A percentile compares a stretch with the other conserved stretches of the same genome.
phyloP scores from a whole-genome alignment of 2,329 filamentous ascomycete species.

The Colletotrichum cereale region DNA sequence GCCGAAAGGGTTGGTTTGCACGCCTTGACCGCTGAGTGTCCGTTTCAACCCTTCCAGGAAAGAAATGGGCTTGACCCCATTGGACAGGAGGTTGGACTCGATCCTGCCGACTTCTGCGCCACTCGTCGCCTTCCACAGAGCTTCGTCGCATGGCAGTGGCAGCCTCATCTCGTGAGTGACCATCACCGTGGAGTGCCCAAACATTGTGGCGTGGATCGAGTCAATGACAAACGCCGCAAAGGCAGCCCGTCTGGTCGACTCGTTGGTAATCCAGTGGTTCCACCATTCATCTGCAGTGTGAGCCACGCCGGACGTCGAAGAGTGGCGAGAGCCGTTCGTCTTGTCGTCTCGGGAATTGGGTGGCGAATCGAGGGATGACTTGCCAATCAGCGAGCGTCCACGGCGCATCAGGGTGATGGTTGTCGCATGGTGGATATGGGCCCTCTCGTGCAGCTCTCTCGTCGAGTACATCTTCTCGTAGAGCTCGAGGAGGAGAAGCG shows the following conservation, averaged over 20 bases:
- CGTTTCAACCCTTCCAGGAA: constrained; percentile 93
- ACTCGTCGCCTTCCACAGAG: constrained; percentile 90
- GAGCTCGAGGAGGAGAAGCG: constrained; percentile 86
- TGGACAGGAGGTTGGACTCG: constrained; percentile 82
- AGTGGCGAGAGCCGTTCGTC: constrained; percentile 68
- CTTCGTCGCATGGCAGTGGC: constrained; percentile 91
- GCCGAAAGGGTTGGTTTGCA: constrained; percentile 93
- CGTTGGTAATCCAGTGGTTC: constrained; percentile 95
- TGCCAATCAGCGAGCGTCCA: constrained; percentile 89
- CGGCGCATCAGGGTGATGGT: constrained; percentile 95
- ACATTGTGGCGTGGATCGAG: constrained; percentile 97
- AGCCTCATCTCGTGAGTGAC: constrained; percentile 95
- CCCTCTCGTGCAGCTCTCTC: constrained; percentile 89
- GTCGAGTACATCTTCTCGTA: constrained; percentile 99
- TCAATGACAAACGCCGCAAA: constrained; percentile 97
- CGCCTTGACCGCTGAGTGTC: constrained; percentile 86
- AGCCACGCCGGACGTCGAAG: constrained; percentile 69
- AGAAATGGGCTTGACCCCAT: constrained; percentile 85
- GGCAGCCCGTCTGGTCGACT: constrained; percentile 88
- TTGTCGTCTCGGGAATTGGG: constrained; percentile 76
- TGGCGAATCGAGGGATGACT: constrained; percentile 86
- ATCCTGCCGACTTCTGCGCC: constrained; percentile 87
- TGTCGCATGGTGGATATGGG: constrained; percentile 96
- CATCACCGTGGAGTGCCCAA: constrained; percentile 97
- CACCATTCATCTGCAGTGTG: constrained; percentile 90